Evolutionary conservation across 345 rosid genomes (phyloP), one percentile per base, ranked within the genome.

Genomic region (Ceriops decandra): DNA sequence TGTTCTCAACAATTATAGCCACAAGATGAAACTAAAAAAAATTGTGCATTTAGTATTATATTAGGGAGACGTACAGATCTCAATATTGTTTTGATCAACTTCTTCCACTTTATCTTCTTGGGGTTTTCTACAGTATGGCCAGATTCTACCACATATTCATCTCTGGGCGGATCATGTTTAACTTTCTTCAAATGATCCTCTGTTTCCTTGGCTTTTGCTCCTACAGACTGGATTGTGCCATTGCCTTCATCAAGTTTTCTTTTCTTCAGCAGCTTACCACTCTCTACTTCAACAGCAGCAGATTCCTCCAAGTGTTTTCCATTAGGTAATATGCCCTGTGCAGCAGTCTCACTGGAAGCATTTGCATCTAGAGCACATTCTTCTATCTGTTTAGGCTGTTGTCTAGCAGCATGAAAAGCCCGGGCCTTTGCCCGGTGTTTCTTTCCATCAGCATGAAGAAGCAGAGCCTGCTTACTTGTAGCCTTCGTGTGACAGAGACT

Each of bases 371-470:
- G 72, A 52, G 63, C 68, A 24, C 87, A 65, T 57, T 74, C 83
- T 68, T 74, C 88, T 4, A 65, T 72, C 67, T 70, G 82, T 42
- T 81, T 78, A 73, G 80, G 72, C 72, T 75, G 85, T 56, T 82
- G 88, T 57, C 79, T 84, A 49, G 83, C 76, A 52, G 90, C 85
- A 82, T 86, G 91, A 69, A 82, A 74, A 30, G 89, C 95, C 60
- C 88, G 81, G 28, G 90, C 96, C 79, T 89, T 91, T 30, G 80
- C 86, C 75, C 84, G 67, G 71, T 93, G 98, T 83, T 89, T 93
- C 87, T 93, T 93, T 61, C 98, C 98, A 33, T 93, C 96, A 6
- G 97, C 97, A 82, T 91, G 98, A 22, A 90, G 84, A 75, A 91
- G 88, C 77, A 92, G 76, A 21, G 95, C 42, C 80, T 92, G 98